phyloP scores from a whole-genome alignment of 2,329 filamentous ascomycete species.

The Hawksworthiomyces lignivorus region DNA sequence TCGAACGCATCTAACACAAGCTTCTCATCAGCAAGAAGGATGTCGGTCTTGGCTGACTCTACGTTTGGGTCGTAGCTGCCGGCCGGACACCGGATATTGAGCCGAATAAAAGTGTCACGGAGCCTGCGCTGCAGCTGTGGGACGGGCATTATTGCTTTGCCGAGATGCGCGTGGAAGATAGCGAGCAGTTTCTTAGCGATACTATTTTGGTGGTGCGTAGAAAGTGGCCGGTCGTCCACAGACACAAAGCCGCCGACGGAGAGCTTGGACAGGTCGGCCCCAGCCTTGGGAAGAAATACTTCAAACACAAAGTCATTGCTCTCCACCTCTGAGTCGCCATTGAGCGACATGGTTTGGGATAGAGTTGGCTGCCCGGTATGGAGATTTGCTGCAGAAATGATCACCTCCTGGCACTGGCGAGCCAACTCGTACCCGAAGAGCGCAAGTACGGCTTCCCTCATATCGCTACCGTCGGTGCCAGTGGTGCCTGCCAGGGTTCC shows the following conservation, averaged over 20 bases:
- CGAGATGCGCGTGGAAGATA: slow-evolving; percentile 44
- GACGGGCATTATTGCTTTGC: slow-evolving; percentile 18
- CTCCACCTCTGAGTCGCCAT: not conserved
- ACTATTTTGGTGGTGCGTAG: slow-evolving; percentile 40
- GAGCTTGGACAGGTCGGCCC: slow-evolving; percentile 35
- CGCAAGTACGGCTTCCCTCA: slow-evolving; percentile 54
- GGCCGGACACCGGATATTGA: slow-evolving; percentile 55
- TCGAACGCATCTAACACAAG: slow-evolving; percentile 38
- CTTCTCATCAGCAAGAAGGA: slow-evolving; percentile 55
- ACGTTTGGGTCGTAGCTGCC: slow-evolving; percentile 65
- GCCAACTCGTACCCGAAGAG: slow-evolving; percentile 44
- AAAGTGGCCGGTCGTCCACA: slow-evolving; percentile 60
- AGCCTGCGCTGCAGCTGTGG: slow-evolving; percentile 18
- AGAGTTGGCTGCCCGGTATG: not conserved
- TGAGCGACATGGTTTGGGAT: slow-evolving; percentile 8
- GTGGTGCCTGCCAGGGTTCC: not conserved
- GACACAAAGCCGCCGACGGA: slow-evolving; percentile 55
- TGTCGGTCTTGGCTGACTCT: slow-evolving; percentile 63
- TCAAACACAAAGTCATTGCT: slow-evolving; percentile 36
- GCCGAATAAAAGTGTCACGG: slow-evolving; percentile 50
- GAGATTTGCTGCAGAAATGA: not conserved
- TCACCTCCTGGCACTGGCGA: slow-evolving; percentile 8
- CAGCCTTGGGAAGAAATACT: slow-evolving; percentile 49
- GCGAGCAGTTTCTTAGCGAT: slow-evolving; percentile 51
- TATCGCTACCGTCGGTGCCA: slow-evolving; percentile 23